A percentile compares a stretch with the other conserved stretches of the same genome.
These are phyloP conservation scores for Metschnikowia aberdeeniae DNA, from an alignment of 805 yeast species.

Conservation along the genomic window DNA sequence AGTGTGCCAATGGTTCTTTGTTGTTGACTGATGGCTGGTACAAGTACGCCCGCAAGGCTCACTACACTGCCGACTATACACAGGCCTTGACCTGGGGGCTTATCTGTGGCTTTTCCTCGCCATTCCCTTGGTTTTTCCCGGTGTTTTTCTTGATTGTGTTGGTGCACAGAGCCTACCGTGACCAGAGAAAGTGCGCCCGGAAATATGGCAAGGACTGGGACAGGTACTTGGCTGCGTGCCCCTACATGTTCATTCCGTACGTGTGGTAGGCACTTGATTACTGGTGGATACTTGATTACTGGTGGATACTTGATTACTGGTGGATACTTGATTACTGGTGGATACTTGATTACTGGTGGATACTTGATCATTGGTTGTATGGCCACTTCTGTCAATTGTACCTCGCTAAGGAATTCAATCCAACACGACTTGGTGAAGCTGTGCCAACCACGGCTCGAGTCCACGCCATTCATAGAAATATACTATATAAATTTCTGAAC, in stretches of 20 bases:
- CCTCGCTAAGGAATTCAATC: too few species aligned
- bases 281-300: too few species aligned
- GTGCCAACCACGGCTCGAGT: not conserved
- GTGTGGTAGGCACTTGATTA: constrained; percentile 33
- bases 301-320: too few species aligned
- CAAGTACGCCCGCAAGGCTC: constrained; percentile 86
- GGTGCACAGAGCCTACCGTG: constrained; percentile 86
- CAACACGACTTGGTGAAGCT: too few species aligned
- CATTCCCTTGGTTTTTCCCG: constrained; percentile 97
- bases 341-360: too few species aligned
- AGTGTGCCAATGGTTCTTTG: constrained; percentile 78
- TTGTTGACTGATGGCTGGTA: constrained; percentile 94
- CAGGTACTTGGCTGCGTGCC: constrained; percentile 79
- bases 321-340: too few species aligned
- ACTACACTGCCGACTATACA: constrained; percentile 90
- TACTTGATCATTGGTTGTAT: too few species aligned
- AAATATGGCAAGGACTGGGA: constrained; percentile 97
- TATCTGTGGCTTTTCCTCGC: constrained; percentile 80
- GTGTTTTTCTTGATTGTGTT: constrained; percentile 82
- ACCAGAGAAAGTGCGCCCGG: constrained; percentile 72
- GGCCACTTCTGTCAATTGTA: too few species aligned
- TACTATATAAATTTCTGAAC: too few species aligned
- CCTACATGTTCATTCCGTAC: constrained; percentile 87
- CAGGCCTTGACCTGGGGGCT: constrained; percentile 92
- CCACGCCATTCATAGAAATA: too few species aligned